Base-by-base conservation (phyloP, 2,329 filamentous ascomycete species). In the Leptographium galeiforme region DNA sequence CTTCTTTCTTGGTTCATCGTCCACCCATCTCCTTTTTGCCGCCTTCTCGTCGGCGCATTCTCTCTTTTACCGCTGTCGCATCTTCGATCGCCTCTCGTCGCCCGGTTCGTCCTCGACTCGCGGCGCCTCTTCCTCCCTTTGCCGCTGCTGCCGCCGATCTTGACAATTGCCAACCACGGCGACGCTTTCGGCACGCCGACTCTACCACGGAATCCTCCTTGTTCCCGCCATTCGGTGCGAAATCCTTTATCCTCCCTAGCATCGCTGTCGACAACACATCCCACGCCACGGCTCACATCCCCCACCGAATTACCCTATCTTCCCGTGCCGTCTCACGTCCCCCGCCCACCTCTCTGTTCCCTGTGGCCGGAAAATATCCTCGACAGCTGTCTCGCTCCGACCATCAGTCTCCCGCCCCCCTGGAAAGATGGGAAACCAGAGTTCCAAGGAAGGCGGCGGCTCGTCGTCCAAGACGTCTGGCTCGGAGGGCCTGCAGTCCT, bases 351-450 rank as follows among this genome's bases (percentile, higher is more conserved):
- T 57, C 38, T 52, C 30, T 12, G n/a, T 16, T 16, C n/a, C 58
- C 50, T 18, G 16, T 49, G n/a, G 18, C 36, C 1, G 14, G 19
- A 18, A 12, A 16, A n/a, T 19, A 19, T 12, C 25, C 30, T n/a
- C 12, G 13, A 44, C 30, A 13, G 19, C 43, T 14, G 36, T 19
- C 36, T 12, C 38, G 25, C 30, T 43, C 38, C 19, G 36, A 16
- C 38, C 32, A 25, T 25, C 38, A 45, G 38, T 32, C 49, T 32
- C 19, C 41, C 48, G 58, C 59, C 51, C 55, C 55, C 47, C 52
- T 60, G 61, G 59, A 61, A 63, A 58, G 61, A 90, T 90, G 86
- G 86, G 86, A 66, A 89, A 89, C 68, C 81, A 87, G 69, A 76
- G 75, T 62, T 89, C 86, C 61, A 80, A 78, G 62, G 76, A 79